Base-by-base conservation (phyloP, 352 stramenopile genomes). In the Phytophthora pluvialis region DNA sequence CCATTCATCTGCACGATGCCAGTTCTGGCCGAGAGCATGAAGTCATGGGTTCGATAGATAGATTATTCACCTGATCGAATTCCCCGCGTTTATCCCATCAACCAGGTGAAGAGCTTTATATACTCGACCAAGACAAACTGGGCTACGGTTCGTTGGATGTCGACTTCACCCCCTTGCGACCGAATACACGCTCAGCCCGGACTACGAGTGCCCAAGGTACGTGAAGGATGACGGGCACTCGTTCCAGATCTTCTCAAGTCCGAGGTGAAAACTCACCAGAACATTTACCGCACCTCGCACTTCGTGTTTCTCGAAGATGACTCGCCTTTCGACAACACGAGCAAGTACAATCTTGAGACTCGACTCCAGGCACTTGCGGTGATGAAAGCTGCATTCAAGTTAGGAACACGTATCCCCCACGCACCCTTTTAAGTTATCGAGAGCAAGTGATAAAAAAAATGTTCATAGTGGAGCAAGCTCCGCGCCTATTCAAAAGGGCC, bases 221-320 rank as follows among this genome's bases (percentile, higher is more conserved):
- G 88, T 94, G 15, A 78, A 82, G 28, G 94, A 90, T 73, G 83
- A 94, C 32, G 88, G 91, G 28, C 88, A 95, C 59, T 82, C 81
- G 47, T 89, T 78, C 7, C 80, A 90, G 45, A 85, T 74, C 0
- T 54, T 90, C 69, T 88, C 26, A 44, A 79, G 43, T 65, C 55
- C 12, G 70, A 72, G 36, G 72, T 91, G 29, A 86, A 80, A 44
- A 73, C 45, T 25, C 89, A 90, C 64, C 83, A 93, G 52, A 61
- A 73, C 59, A 87, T 90, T 75, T 90, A 86, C 42, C 78, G 77
- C 51, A 70, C 72, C 5, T 85, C 81, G 29, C 31, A 88, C 21
- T 89, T 89, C 53, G 60, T 73, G 4, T 44, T 75, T 1, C 69
- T 73, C 1, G 78, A 87, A 26, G 60, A 66, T 4, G 51, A 78